Conservation (phyloP, 352 stramenopile species). For the Pythium angustatum region DNA sequence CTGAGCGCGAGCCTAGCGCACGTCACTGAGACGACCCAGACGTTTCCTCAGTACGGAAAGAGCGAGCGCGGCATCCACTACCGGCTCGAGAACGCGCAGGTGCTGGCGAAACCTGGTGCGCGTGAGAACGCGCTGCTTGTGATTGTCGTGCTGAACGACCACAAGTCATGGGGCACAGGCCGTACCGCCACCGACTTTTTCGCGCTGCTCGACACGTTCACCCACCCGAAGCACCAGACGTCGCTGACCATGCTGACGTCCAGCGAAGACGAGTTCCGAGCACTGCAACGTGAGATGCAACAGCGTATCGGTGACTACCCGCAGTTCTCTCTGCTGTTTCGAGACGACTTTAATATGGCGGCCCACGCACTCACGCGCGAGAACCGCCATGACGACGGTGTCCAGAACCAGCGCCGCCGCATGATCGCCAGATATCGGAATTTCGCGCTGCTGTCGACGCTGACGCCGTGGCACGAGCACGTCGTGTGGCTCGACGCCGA, state of each 20-base stretch:
- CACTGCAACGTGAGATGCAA: slow-evolving; percentile 22
- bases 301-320: slow-evolving; percentile 25
- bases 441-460: slow-evolving; percentile 34
- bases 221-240: slow-evolving; percentile 32
- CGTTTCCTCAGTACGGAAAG: neutral
- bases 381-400: slow-evolving; percentile 30
- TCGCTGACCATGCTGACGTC: slow-evolving; percentile 45
- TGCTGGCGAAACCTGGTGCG: neutral
- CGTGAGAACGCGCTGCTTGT: slow-evolving; percentile 29
- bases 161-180: slow-evolving; percentile 35
- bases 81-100: slow-evolving; percentile 10
- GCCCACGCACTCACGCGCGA: slow-evolving; percentile 12
- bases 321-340: slow-evolving; percentile 36
- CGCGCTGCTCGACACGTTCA: slow-evolving; percentile 29
- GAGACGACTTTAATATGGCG: slow-evolving; percentile 35
- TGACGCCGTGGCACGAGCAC: slow-evolving; percentile 41
- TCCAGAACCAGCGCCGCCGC: slow-evolving; percentile 36
- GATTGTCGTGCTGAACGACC: slow-evolving; percentile 35
- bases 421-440: slow-evolving; percentile 55
- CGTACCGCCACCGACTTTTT: slow-evolving; percentile 36
- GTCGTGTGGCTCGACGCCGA: slow-evolving; percentile 52
- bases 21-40: slow-evolving; percentile 1
- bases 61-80: slow-evolving; percentile 16
- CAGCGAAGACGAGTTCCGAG: slow-evolving; percentile 31
- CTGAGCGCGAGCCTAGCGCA: too few species aligned